phyloP scores from a whole-genome alignment of 1,284 basidiomycete species.

The Cryptococcus deneoformans region DNA sequence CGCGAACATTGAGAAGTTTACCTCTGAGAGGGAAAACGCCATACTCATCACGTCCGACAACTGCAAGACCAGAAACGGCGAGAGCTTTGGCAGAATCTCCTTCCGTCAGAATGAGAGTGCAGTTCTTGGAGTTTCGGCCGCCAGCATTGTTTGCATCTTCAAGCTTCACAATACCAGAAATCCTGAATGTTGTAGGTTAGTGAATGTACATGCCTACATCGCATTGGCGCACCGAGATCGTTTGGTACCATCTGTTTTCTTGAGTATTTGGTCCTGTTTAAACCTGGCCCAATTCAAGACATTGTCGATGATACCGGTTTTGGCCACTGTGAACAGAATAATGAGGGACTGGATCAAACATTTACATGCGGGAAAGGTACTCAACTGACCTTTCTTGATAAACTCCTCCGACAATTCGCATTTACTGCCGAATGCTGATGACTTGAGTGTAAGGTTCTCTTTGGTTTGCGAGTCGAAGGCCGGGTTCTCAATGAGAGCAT shows the following conservation, averaged over 20 bases:
- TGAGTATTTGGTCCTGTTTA: constrained; percentile 93
- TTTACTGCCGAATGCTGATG: constrained; percentile 84
- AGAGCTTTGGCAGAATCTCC: constrained; percentile 99
- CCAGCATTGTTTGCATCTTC: constrained; percentile 99
- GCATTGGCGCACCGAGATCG: constrained; percentile 64
- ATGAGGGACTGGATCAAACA: background rate
- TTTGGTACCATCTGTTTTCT: constrained; percentile 95
- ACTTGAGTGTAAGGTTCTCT: constrained; percentile 86
- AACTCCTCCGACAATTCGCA: constrained; percentile 91
- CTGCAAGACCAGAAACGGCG: constrained; percentile 89
- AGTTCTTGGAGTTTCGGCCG: constrained; percentile 71
- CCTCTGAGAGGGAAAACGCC: constrained; percentile 98
- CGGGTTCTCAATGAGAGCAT: constrained; percentile 94
- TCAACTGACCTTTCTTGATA: constrained; percentile 78
- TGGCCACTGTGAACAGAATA: constrained; percentile 62
- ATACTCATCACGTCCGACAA: constrained; percentile 94
- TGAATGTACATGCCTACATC: background rate
- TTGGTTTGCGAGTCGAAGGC: constrained; percentile 99
- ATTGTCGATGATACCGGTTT: constrained; percentile 88
- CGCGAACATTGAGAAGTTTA: constrained; percentile 96
- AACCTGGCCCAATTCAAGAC: constrained; percentile 95
- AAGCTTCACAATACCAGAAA: constrained; percentile 89
- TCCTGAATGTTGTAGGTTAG: constrained; percentile 53
- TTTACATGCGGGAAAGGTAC: background rate
- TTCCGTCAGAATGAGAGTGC: constrained; percentile 97